Percentiles rank a stretch among this genome's conserved stretches.
Conservation (phyloP, 2,329 filamentous ascomycete genomes). For the Aurifilum marmelostoma region DNA sequence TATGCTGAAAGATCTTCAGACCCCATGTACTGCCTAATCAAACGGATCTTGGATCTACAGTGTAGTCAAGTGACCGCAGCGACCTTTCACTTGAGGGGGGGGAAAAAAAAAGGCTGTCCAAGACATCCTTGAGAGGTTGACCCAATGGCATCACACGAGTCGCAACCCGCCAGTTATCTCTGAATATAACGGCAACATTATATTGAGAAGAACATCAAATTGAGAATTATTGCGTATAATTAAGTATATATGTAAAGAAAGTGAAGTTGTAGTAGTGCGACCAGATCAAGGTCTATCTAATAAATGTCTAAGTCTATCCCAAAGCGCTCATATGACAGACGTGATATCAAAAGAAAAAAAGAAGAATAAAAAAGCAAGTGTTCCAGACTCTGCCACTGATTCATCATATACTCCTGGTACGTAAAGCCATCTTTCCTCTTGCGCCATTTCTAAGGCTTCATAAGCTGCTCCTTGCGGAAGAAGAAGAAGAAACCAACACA, state of each 20-base stretch:
- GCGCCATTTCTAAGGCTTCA: conserved; percentile 46
- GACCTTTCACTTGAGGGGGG: no score
- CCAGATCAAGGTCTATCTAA: not conserved
- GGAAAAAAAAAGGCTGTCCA: no score
- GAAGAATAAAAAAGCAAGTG: not conserved
- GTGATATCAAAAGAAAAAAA: not conserved
- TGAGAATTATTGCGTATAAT: not conserved
- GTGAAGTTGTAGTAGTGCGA: not conserved
- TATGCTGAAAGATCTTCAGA: no score
- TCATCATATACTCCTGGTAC: not conserved
- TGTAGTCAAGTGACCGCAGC: no score
- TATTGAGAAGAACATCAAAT: no score
- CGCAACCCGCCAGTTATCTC: no score
- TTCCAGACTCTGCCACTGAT: no score
- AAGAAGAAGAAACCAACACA: conserved; percentile 58
- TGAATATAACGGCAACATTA: no score
- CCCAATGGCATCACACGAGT: no score
- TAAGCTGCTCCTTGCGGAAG: conserved; percentile 59
- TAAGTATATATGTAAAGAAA: not conserved
- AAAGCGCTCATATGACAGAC: not conserved
- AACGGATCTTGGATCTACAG: no score
- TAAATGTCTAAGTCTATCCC: not conserved
- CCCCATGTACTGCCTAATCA: no score
- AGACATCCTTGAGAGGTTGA: no score
- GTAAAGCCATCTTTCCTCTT: not conserved